Evolutionary conservation across 1,139 yeast species (phyloP), one percentile per base, ranked within the genome.

Genomic region (Ogataea hybrid): DNA sequence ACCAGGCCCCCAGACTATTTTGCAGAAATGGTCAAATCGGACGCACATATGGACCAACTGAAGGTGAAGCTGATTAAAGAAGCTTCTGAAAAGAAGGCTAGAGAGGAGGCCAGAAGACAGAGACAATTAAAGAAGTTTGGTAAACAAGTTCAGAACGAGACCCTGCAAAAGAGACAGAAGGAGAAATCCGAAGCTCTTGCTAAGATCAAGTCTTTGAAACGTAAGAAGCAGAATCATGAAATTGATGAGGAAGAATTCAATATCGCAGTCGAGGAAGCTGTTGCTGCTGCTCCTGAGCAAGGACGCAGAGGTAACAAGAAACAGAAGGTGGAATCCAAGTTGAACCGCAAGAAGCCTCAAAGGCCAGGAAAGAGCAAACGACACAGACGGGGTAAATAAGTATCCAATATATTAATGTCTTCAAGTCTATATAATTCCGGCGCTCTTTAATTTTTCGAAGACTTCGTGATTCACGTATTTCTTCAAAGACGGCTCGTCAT

Each of bases 21-120:
- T 68, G 99, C 99, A 9, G 99, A 92, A 67, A 92, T 92, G 99
- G 87, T 89, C 50, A 92, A 92, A 71, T 84, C 90, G 47, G 99
- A 92, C 64, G 97, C 89, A 64, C 99, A 92, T 65, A 92, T 92
- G 99, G 97, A 89, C 61, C 87, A 81, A 67, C 75, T 92, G 58
- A 89, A 88, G 73, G 71, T 73, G 61, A 88, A 87, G 65, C 74
- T 92, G 56, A 73, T 89, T 35, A 77, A 79, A 49, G 96, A 88
- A 61, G 97, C 95, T 40, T 84, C 94, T 28, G 84, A 85, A 60
- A 87, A 85, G 77, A 86, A 86, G 67, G 97, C 96, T 2, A 75
- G 89, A 37, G 94, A 87, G 64, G 97, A 89, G 44, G 96, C 97
- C 28, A 85, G 86, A 70, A 84, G 84, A 66, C 97, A 92, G 70